These are phyloP conservation scores for Crataegus laevigata DNA, from an alignment of 306 rosid species.

Conservation along the genomic window DNA sequence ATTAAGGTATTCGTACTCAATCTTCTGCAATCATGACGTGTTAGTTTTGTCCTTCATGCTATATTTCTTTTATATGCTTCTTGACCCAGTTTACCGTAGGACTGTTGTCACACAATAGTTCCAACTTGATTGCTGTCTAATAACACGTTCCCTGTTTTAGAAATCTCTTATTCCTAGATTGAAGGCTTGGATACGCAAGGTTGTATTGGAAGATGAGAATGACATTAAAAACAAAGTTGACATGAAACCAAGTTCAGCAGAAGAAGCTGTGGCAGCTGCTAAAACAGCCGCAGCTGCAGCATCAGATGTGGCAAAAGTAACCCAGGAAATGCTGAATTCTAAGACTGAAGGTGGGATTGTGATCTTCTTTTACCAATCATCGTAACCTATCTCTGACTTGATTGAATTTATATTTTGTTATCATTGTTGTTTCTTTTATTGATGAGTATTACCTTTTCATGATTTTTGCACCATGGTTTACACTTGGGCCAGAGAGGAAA, in stretches of 20 bases:
- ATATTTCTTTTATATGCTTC: conserved; percentile 17
- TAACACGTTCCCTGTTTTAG: conserved; percentile 39
- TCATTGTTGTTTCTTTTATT: neutral
- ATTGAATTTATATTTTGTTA: conserved; percentile 2
- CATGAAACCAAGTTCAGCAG: conserved; percentile 54
- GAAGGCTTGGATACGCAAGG: conserved; percentile 88
- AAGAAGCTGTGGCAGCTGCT: conserved; percentile 85
- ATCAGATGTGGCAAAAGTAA: conserved; percentile 79
- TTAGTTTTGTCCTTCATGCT: conserved; percentile 2
- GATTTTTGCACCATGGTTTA: conserved; percentile 19
- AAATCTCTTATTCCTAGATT: conserved; percentile 74
- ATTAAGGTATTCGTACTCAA: conserved; percentile 56
- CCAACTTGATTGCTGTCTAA: conserved; percentile 13
- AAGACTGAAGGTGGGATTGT: conserved; percentile 61
- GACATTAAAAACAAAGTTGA: conserved; percentile 34
- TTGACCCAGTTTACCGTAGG: neutral
- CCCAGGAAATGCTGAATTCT: conserved; percentile 70
- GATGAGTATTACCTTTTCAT: neutral
- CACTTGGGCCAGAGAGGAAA: conserved; percentile 50
- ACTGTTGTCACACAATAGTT: conserved; percentile 9
- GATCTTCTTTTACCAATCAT: neutral
- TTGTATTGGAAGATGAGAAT: conserved; percentile 55
- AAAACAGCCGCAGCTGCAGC: conserved; percentile 97
- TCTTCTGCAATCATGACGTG: neutral
- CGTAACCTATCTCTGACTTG: neutral